These are phyloP conservation scores for Melanogaster broomeanus DNA, from an alignment of 768 basidiomycete species.

Conservation along the genomic window DNA sequence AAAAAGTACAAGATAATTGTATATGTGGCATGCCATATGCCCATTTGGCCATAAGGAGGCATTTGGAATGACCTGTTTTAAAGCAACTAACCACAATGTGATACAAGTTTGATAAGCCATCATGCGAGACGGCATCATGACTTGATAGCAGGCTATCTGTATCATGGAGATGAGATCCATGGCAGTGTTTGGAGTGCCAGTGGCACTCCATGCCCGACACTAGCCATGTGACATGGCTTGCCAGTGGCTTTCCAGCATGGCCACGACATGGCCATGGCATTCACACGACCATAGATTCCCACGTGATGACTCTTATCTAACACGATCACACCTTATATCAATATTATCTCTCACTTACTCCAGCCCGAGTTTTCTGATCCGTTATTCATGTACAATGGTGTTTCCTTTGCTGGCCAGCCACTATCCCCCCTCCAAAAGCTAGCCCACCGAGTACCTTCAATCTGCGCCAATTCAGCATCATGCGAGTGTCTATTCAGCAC, in stretches of 20 bases:
- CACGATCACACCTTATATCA: no score
- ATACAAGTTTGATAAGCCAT: slow-evolving; percentile 13
- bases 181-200: not conserved
- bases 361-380: no score
- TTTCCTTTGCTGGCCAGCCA: no score
- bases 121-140: slow-evolving; percentile 6
- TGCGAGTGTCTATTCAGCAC: slow-evolving; percentile 33
- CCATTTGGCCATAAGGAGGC: slow-evolving; percentile 20
- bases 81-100: slow-evolving; percentile 13
- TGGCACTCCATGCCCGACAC: no score
- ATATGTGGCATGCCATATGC: no score
- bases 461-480: slow-evolving; percentile 33
- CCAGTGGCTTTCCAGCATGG: not conserved
- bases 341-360: no score
- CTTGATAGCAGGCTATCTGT: slow-evolving; percentile 14
- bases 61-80: slow-evolving; percentile 22
- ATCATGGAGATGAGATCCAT: slow-evolving; percentile 31
- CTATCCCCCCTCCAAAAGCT: slow-evolving; percentile 5
- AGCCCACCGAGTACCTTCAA: slow-evolving; percentile 20
- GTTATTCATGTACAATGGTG: no score
- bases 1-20: slow-evolving; percentile 36
- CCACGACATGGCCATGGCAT: no score
- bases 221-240: slow-evolving; percentile 15
- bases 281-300: no score
- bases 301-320: no score